Evolutionary conservation across 2,329 filamentous ascomycete species (phyloP).

Genomic region (Tolypocladium album): DNA sequence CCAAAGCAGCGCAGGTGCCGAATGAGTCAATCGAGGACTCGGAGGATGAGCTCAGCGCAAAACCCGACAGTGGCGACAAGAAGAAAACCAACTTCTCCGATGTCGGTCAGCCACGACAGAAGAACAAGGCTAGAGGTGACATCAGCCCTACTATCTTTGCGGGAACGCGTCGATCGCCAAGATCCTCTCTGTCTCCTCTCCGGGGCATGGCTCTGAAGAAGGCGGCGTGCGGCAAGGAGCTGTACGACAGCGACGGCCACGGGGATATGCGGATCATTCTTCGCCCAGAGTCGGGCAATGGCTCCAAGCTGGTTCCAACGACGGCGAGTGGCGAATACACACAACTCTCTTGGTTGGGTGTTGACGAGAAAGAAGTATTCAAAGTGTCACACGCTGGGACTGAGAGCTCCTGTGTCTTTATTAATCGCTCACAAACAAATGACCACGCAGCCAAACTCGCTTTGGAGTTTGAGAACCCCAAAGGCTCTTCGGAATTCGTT

Average conservation of each 20-base stretch:
- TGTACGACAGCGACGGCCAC: conserved; percentile 1
- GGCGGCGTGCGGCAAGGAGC: conserved; percentile 13
- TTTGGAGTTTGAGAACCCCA: conserved; percentile 10
- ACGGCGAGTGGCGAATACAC: background rate
- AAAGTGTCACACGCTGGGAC: conserved; percentile 7
- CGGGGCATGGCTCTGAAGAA: conserved; percentile 6
- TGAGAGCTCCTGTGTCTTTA: conserved; percentile 7
- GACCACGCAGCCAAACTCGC: conserved; percentile 5
- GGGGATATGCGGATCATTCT: background rate
- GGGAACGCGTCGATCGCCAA: background rate
- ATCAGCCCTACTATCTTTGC: conserved; percentile 13
- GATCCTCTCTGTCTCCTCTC: background rate
- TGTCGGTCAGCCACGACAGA: background rate
- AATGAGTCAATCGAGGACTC: conserved; percentile 10
- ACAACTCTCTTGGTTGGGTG: conserved; percentile 3
- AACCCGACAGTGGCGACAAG: conserved; percentile 1
- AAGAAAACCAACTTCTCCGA: conserved; percentile 7
- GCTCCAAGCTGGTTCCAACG: conserved; percentile 1
- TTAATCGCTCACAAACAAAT: conserved; percentile 10
- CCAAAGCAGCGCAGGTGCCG: background rate
- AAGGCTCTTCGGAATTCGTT: background rate
- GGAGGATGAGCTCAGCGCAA: conserved; percentile 18
- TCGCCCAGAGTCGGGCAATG: background rate
- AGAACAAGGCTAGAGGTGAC: conserved; percentile 12
- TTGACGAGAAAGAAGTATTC: conserved; percentile 2